Evolutionary conservation across 257 asterid species (phyloP).

Genomic region (Eucommia ulmoides): DNA sequence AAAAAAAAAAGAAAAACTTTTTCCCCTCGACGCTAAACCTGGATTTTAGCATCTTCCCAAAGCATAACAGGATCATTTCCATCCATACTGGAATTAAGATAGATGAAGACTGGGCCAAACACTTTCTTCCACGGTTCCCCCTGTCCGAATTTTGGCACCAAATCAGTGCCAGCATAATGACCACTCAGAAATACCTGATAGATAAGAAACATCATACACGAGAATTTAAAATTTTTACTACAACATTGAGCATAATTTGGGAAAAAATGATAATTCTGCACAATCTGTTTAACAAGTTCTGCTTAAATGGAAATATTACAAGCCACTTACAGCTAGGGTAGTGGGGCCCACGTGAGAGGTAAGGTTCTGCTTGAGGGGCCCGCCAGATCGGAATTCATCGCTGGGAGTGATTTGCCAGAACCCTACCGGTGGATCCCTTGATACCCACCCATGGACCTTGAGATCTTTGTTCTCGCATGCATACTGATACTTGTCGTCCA

Average conservation of each 20-base stretch:
- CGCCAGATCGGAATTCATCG: background rate
- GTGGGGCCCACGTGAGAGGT: background rate
- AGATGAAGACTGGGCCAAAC: conserved; percentile 75
- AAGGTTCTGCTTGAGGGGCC: background rate
- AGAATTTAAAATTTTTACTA: no score
- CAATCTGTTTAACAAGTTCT: background rate
- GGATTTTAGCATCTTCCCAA: conserved; percentile 65
- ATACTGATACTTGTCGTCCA: background rate
- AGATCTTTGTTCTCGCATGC: background rate
- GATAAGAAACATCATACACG: no score
- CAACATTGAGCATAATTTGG: no score
- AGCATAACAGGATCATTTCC: conserved; percentile 37
- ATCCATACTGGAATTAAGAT: conserved; percentile 33
- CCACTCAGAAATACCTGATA: conserved; percentile 70
- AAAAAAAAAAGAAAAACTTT: no score
- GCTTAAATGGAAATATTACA: background rate
- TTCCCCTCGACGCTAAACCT: conserved; percentile 30
- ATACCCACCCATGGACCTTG: background rate
- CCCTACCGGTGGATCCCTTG: background rate
- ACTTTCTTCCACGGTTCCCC: no score
- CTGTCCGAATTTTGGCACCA: conserved; percentile 42
- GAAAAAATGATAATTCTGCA: no score
- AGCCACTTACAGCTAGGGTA: no score
- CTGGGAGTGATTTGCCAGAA: background rate
- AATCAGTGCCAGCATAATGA: conserved; percentile 70